Conservation (phyloP, 1,284 basidiomycete species). For the Malassezia caprae region DNA sequence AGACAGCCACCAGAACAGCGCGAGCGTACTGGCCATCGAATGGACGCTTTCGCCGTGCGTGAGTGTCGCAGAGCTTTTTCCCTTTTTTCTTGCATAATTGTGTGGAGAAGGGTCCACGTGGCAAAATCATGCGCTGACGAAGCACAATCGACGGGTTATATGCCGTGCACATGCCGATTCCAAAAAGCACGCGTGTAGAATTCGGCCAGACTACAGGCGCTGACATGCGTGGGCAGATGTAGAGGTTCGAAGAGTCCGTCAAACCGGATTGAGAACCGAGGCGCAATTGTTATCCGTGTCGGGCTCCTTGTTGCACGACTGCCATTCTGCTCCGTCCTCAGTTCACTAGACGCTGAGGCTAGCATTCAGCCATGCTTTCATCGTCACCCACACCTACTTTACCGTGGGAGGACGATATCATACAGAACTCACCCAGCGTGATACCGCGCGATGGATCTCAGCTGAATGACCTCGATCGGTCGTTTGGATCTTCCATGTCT, state of each 20-base stretch:
- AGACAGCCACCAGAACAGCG: slow-evolving; percentile 89
- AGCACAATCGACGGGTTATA: neutral
- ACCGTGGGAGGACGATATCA: neutral
- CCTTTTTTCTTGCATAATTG: slow-evolving; percentile 1
- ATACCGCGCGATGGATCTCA: neutral
- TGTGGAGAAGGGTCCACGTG: neutral
- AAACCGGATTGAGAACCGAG: neutral
- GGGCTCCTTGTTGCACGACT: neutral
- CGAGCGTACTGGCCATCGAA: slow-evolving; percentile 68
- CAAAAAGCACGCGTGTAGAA: neutral
- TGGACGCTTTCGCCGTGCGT: slow-evolving; percentile 4
- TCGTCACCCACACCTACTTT: neutral
- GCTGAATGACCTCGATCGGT: slow-evolving; percentile 33
- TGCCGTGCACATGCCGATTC: slow-evolving; percentile 1
- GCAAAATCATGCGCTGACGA: neutral
- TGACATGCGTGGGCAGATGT: neutral
- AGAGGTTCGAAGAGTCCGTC: neutral
- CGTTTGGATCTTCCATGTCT: slow-evolving; percentile 47
- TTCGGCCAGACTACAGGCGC: neutral
- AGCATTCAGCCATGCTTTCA: neutral
- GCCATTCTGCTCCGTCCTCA: neutral
- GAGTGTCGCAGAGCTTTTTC: neutral
- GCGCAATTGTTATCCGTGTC: neutral
- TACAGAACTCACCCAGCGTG: neutral
- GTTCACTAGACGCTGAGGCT: neutral